Conservation (phyloP, 805 yeast genomes). For the Pichia californica region DNA sequence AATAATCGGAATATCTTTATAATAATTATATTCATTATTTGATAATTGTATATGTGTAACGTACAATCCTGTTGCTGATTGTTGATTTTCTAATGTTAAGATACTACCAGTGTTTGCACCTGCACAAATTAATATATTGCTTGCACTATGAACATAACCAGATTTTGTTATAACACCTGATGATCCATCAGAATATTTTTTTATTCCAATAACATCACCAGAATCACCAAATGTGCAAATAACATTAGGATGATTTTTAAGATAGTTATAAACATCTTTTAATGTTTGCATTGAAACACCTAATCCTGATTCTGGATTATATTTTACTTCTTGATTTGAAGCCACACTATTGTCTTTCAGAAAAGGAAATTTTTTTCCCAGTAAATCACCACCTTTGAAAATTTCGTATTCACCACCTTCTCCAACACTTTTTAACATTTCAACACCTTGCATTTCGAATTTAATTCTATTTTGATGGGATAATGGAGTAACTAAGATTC, state of each 20-base stretch:
- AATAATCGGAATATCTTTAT: conserved; percentile 35
- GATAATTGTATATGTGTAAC: conserved; percentile 34
- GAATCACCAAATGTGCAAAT: conserved; percentile 27
- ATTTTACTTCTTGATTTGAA: conserved; percentile 16
- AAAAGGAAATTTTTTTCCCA: conserved; percentile 19
- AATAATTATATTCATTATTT: conserved; percentile 29
- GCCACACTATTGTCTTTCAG: conserved; percentile 14
- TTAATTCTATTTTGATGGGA: conserved; percentile 28
- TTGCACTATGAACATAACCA: conserved; percentile 27
- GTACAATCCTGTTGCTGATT: conserved; percentile 34
- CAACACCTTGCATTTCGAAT: conserved; percentile 32
- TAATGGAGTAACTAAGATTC: conserved; percentile 32
- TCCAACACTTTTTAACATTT: conserved; percentile 22
- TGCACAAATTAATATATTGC: conserved; percentile 29
- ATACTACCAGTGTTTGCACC: conserved; percentile 37
- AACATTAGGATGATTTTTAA: conserved; percentile 24
- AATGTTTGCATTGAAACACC: conserved; percentile 35
- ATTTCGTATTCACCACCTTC: conserved; percentile 24
- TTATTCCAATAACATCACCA: conserved; percentile 20
- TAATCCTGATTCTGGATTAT: conserved; percentile 37
- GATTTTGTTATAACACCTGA: conserved; percentile 21
- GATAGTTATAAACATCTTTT: conserved; percentile 23
- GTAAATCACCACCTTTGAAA: conserved; percentile 25
- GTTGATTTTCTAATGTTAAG: conserved; percentile 25
- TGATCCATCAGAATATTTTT: conserved; percentile 4